Conservation (phyloP, 371 early-diverging fungal species). For the Furculomyces boomerangus region DNA sequence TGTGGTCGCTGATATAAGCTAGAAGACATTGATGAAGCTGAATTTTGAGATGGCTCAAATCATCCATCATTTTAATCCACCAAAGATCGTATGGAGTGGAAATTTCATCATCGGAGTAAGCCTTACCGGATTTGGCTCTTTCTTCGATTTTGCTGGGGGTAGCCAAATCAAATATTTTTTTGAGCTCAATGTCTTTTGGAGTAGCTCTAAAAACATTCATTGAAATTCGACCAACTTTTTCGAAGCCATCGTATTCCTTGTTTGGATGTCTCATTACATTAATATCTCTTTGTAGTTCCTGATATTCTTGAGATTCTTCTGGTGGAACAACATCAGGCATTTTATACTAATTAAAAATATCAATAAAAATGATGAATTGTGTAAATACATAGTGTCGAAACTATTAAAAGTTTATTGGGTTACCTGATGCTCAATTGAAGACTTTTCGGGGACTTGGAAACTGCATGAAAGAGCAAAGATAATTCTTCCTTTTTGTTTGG, state of each 20-base stretch:
- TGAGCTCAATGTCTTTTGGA: background rate
- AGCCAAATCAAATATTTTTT: background rate
- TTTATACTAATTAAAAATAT: no score
- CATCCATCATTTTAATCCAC: background rate
- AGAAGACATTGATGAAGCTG: constrained; percentile 1
- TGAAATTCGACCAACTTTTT: background rate
- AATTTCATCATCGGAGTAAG: background rate
- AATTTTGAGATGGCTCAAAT: background rate
- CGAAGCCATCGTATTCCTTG: background rate
- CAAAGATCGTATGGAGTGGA: background rate
- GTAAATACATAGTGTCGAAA: no score
- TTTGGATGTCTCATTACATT: no score
- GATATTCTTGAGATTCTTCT: no score
- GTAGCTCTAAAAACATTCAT: background rate
- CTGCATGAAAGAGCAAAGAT: constrained; percentile 30
- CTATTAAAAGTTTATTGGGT: background rate
- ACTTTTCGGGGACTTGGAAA: constrained; percentile 18
- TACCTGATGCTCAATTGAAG: background rate
- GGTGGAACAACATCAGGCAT: no score
- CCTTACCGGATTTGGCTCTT: background rate
- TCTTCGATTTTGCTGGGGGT: background rate
- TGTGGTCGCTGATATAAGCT: background rate
- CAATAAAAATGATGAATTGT: no score
- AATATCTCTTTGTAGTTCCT: no score
- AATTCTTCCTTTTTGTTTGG: constrained; percentile 31